Conservation (phyloP, 1,284 basidiomycete species). For the Phellopilus nigrolimitatus region DNA sequence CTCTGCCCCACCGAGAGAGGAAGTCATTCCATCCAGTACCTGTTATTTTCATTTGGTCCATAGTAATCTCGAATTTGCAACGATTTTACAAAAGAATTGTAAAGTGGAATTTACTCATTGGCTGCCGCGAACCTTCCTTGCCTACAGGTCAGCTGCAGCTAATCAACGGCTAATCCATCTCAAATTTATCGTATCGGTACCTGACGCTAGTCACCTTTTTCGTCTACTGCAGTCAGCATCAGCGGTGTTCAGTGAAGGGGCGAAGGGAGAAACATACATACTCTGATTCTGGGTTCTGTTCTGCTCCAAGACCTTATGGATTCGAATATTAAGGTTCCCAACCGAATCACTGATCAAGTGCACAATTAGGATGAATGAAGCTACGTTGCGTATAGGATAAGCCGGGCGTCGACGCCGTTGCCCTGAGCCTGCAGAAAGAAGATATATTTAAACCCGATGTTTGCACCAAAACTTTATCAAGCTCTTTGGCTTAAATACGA, state of each 20-base stretch:
- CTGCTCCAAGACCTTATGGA: slow-evolving; percentile 8
- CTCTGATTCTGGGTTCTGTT: slow-evolving; percentile 15
- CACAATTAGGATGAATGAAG: slow-evolving; percentile 11
- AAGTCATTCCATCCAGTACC: too few relatives aligned
- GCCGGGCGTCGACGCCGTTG: slow-evolving; percentile 4
- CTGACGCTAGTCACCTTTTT: slow-evolving; percentile 12
- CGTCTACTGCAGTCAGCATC: neutral
- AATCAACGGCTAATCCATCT: slow-evolving; percentile 3
- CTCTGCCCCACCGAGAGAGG: too few relatives aligned
- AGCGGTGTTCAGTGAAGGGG: slow-evolving; percentile 4
- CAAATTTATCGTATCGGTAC: slow-evolving; percentile 1
- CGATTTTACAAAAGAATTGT: neutral
- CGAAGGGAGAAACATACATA: neutral
- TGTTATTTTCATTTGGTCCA: neutral
- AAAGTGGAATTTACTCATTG: neutral
- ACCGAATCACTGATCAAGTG: slow-evolving; percentile 10
- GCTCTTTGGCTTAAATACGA: slow-evolving; percentile 20
- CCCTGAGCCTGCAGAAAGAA: neutral
- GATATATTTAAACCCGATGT: slow-evolving; percentile 3
- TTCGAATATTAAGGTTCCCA: slow-evolving; percentile 14
- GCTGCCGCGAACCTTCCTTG: slow-evolving; percentile 10
- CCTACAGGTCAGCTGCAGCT: slow-evolving; percentile 6
- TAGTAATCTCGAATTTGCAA: neutral
- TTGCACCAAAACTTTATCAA: slow-evolving; percentile 18
- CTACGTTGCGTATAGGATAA: slow-evolving; percentile 9